phyloP scores from a whole-genome alignment of 2,329 filamentous ascomycete genomes.

The Sporothrix pseudoabietina region DNA sequence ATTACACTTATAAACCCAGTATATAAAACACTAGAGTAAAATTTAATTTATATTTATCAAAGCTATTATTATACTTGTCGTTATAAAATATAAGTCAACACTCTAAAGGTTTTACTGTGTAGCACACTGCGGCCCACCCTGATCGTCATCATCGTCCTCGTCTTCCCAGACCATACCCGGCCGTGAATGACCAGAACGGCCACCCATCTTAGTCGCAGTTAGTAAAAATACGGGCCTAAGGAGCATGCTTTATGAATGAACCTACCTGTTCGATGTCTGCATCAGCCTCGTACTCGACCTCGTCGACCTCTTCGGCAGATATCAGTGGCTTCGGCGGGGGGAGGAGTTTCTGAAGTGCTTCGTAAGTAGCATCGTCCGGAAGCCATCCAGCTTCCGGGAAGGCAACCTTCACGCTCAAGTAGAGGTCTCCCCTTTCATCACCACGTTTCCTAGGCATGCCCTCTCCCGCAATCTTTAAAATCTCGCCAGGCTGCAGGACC shows the following conservation, averaged over 20 bases:
- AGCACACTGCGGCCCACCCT: constrained; percentile 67
- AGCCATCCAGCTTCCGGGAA: constrained; percentile 91
- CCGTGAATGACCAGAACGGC: constrained; percentile 67
- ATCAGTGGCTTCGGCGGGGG: constrained; percentile 66
- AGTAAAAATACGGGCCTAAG: background rate
- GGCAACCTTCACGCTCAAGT: constrained; percentile 79
- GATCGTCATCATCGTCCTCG: constrained; percentile 68
- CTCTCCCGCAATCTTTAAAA: constrained; percentile 83
- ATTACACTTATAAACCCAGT: too few relatives aligned
- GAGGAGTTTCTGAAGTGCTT: constrained; percentile 72
- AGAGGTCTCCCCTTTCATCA: constrained; percentile 83
- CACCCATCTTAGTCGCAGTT: constrained; percentile 61
- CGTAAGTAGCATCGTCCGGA: constrained; percentile 68
- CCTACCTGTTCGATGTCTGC: constrained; percentile 76
- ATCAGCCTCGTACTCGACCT: constrained; percentile 78
- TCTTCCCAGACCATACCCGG: constrained; percentile 69
- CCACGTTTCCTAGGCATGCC: constrained; percentile 93
- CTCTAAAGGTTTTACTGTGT: constrained; percentile 59
- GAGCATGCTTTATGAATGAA: background rate
- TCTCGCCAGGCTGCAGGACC: constrained; percentile 78
- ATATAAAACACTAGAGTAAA: background rate
- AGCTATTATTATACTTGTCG: background rate
- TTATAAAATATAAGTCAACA: background rate
- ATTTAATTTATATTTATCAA: too few relatives aligned
- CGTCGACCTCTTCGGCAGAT: constrained; percentile 74